Evolutionary conservation across 225 moss, liverwort and hornwort species (phyloP), one percentile per base, ranked within the genome.

Genomic region (Physcomitrium patens): DNA sequence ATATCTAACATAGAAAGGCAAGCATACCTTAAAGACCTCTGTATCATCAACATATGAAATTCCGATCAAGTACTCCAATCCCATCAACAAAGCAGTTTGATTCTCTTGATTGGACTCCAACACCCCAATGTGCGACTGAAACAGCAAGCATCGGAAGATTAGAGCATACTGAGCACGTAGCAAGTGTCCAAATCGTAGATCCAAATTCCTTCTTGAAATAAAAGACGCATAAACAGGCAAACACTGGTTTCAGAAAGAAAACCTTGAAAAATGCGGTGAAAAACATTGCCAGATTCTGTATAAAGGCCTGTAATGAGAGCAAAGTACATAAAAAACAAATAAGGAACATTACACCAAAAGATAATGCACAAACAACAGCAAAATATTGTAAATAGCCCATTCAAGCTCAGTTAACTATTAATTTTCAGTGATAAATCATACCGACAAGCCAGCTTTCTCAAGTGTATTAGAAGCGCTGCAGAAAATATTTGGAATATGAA

Each of bases 241-340:
- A n/a, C 8, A 16, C 18, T 28, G 23, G 23, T 58, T 50, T 72
- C 10, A 54, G 31, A 37, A 37, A 4, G 31, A 4, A 4, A 37
- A 97, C 97, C 97, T 99, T 99, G 76, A 83, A 95, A 31, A 99
- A 99, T 8, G 93, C 89, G 8, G 97, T 99, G 74, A 93, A 99
- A 72, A 94, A 94, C 64, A 99, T 81, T 46, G 97, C 91, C 76
- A 99, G 65, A 77, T 94, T 99, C 57, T 99, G 97, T 22, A 99
- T 93, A 53, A 99, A 94, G 3, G 90, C 92, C 97, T 99, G 94
- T 89, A 83, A 63, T 2, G 31, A 37, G 5, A 4, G 31, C 5
- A 37, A 37, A 37, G 7, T 37, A 37, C 31, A 37, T 37, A 7
- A 37, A 37, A 37, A 37, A 0, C 31, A 1, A n/a, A 37, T 3